A percentile compares a stretch with the other conserved stretches of the same genome.
These are phyloP conservation scores for Dactylorhiza incarnata DNA, from an alignment of 106 monocot species.

Conservation along the genomic window DNA sequence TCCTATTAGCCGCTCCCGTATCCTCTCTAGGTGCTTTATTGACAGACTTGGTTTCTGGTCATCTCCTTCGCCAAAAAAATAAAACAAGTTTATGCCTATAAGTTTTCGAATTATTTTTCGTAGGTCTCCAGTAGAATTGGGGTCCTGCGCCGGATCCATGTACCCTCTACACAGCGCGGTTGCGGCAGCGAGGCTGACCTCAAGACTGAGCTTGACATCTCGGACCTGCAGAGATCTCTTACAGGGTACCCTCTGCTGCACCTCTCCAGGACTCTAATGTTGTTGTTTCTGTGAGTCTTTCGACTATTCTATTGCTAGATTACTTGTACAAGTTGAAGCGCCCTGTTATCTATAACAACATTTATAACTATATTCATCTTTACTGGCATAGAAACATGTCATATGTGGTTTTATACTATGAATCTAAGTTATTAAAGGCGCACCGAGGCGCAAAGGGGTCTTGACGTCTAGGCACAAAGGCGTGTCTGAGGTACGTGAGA, in stretches of 20 bases:
- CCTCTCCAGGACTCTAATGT: conserved; percentile 63
- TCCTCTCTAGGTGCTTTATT: background rate
- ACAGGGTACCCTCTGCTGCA: conserved; percentile 66
- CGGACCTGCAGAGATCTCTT: conserved; percentile 40
- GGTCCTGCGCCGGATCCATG: conserved; percentile 29
- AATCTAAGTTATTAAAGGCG: too few species aligned
- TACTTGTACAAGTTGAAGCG: too few species aligned
- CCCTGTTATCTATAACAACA: too few species aligned
- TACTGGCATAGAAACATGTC: too few species aligned
- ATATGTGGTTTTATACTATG: too few species aligned
- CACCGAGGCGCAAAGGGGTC: too few species aligned
- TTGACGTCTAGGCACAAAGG: too few species aligned
- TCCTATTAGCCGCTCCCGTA: background rate
- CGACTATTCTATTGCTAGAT: background rate
- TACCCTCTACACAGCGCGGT: conserved; percentile 59
- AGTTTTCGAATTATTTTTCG: background rate
- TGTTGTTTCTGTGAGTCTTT: conserved; percentile 11
- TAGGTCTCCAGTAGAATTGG: conserved; percentile 47
- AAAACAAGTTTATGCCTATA: background rate
- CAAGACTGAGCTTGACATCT: conserved; percentile 42
- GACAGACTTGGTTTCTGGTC: background rate
- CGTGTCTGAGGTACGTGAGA: too few species aligned
- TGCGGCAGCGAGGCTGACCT: conserved; percentile 57
- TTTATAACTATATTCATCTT: too few species aligned
- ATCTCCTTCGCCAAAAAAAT: background rate